phyloP scores from a whole-genome alignment of 257 asterid genomes.

The Gynochthodes officinalis region DNA sequence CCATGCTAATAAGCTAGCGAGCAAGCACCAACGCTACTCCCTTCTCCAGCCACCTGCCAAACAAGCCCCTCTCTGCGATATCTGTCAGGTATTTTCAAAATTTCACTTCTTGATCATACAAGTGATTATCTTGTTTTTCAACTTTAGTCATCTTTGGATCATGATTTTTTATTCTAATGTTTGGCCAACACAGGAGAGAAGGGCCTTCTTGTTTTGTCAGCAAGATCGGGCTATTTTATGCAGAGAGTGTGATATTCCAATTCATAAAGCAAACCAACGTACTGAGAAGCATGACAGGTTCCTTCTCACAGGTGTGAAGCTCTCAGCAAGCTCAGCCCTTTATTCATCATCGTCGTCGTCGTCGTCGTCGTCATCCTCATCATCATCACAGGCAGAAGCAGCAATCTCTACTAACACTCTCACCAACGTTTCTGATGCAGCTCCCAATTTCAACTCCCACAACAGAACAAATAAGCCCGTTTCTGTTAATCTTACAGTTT shows the following conservation, averaged over 20 bases:
- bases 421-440: constrained; percentile 27
- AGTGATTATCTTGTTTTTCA: not conserved
- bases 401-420: constrained; percentile 12
- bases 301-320: constrained; percentile 66
- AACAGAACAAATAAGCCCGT: constrained; percentile 22
- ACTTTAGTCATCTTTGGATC: not conserved
- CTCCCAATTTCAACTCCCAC: constrained; percentile 29
- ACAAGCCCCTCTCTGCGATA: constrained; percentile 69
- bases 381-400: constrained; percentile 14
- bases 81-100: constrained; percentile 61
- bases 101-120: too few species aligned
- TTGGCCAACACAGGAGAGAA: constrained; percentile 50
- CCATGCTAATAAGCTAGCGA: constrained; percentile 93
- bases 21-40: constrained; percentile 74
- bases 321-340: constrained; percentile 50
- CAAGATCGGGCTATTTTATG: constrained; percentile 90
- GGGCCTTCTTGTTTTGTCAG: constrained; percentile 87
- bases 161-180: not conserved
- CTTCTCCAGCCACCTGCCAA: constrained; percentile 62
- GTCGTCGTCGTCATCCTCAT: constrained; percentile 19
- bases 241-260: constrained; percentile 66
- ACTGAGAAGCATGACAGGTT: constrained; percentile 76
- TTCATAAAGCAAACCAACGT: constrained; percentile 72
- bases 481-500: constrained; percentile 9
- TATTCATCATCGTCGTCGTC: constrained; percentile 32